Evolutionary conservation across 1,284 basidiomycete genomes (phyloP).

Genomic region (Neolentinus lepideus): DNA sequence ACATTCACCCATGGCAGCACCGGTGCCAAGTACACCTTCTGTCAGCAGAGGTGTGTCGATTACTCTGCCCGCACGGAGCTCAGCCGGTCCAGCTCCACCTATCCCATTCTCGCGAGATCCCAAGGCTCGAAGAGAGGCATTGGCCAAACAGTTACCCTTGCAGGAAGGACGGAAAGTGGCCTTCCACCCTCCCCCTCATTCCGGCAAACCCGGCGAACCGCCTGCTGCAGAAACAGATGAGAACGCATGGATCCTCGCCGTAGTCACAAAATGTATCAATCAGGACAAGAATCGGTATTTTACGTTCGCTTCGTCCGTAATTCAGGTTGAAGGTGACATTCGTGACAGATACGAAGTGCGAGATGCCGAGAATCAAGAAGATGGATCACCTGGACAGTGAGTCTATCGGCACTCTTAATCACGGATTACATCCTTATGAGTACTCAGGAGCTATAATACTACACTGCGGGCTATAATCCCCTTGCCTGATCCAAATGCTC

Average conservation of each 20-base stretch:
- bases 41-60: slow-evolving; percentile 42
- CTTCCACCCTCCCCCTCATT: slow-evolving; percentile 55
- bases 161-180: slow-evolving; percentile 70
- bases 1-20: slow-evolving; percentile 48
- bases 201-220: slow-evolving; percentile 38
- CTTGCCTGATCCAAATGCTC: slow-evolving; percentile 62
- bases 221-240: slow-evolving; percentile 49
- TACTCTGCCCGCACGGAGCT: slow-evolving; percentile 45
- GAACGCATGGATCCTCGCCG: slow-evolving; percentile 74
- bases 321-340: not conserved
- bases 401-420: slow-evolving; percentile 15
- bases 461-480: slow-evolving; percentile 66
- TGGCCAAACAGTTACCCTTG: slow-evolving; percentile 56
- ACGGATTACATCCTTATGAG: slow-evolving; percentile 5
- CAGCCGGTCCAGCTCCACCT: slow-evolving; percentile 46
- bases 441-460: slow-evolving; percentile 56
- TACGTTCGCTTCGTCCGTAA: slow-evolving; percentile 6
- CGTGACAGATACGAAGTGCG: slow-evolving; percentile 67
- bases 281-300: slow-evolving; percentile 59
- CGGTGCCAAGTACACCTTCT: slow-evolving; percentile 27
- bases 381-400: slow-evolving; percentile 63
- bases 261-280: slow-evolving; percentile 61
- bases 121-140: slow-evolving; percentile 53
- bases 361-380: slow-evolving; percentile 73
- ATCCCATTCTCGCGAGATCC: slow-evolving; percentile 57